Percentiles rank a stretch among this genome's conserved stretches.
Conservation (phyloP, 495 filamentous ascomycete genomes). For the Durotheca rogersii region DNA sequence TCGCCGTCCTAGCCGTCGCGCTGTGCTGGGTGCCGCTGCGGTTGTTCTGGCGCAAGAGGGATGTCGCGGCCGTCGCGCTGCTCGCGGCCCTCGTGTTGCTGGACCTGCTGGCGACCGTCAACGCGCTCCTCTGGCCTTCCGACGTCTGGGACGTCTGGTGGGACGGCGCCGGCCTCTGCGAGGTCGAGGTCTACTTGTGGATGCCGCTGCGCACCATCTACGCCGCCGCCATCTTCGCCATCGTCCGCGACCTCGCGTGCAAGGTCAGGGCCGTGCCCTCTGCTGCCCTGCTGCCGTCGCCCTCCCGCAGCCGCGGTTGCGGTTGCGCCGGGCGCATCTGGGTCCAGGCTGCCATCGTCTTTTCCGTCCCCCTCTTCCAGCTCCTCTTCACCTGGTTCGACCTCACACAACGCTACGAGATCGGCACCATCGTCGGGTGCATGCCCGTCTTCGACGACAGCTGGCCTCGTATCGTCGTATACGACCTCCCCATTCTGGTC, state of each 20-base stretch:
- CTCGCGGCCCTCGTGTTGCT: slow-evolving; percentile 63
- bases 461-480: slow-evolving; percentile 69
- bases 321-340: slow-evolving; percentile 55
- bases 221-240: slow-evolving; percentile 64
- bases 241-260: slow-evolving; percentile 75
- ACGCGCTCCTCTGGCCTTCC: slow-evolving; percentile 77
- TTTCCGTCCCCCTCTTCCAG: slow-evolving; percentile 63
- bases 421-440: slow-evolving; percentile 76
- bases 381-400: slow-evolving; percentile 69
- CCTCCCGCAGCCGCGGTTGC: slow-evolving; percentile 51
- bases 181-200: slow-evolving; percentile 70
- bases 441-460: slow-evolving; percentile 61
- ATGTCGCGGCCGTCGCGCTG: slow-evolving; percentile 62
- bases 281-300: no score
- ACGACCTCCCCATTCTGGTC: slow-evolving; percentile 65
- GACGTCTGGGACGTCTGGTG: slow-evolving; percentile 70
- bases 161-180: slow-evolving; percentile 75
- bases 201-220: slow-evolving; percentile 56
- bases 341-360: slow-evolving; percentile 68
- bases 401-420: slow-evolving; percentile 67
- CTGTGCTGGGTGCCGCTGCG: slow-evolving; percentile 57
- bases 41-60: slow-evolving; percentile 59
- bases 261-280: slow-evolving; percentile 67
- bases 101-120: slow-evolving; percentile 71
- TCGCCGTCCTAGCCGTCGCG: slow-evolving; percentile 59